A percentile compares a stretch with the other conserved stretches of the same genome.
phyloP scores from a whole-genome alignment of 495 filamentous ascomycete genomes.

The Trichocladium antarcticum region DNA sequence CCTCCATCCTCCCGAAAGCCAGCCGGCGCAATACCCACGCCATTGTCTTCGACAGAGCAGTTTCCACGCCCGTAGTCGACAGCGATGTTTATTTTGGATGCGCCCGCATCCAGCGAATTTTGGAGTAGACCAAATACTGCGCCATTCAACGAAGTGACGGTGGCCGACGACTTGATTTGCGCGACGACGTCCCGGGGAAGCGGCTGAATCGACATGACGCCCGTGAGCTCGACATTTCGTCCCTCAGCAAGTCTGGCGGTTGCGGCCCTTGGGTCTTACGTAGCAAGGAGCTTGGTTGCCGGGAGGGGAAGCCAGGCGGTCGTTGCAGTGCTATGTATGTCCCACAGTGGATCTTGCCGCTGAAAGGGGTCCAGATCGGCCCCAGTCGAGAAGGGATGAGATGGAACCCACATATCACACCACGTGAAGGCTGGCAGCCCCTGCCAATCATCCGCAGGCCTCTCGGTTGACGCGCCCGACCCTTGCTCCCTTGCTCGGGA shows the following conservation, averaged over 20 bases:
- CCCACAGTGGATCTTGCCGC: background rate
- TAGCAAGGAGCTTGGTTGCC: background rate
- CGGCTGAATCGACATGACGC: slow-evolving; percentile 51
- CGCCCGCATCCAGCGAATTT: slow-evolving; percentile 76
- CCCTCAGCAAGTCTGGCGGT: background rate
- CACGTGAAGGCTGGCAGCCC: background rate
- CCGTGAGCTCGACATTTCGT: slow-evolving; percentile 12
- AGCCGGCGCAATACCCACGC: slow-evolving; percentile 58
- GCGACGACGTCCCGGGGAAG: slow-evolving; percentile 65
- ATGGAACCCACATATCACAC: background rate
- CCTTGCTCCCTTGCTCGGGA: no score
- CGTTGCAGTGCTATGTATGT: background rate
- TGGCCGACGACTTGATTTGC: slow-evolving; percentile 79
- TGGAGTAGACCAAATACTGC: slow-evolving; percentile 67
- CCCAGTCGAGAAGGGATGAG: background rate
- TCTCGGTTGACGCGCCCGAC: no score
- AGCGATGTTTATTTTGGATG: slow-evolving; percentile 57
- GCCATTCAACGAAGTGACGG: slow-evolving; percentile 61
- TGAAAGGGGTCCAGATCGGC: background rate
- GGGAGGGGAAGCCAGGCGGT: no score
- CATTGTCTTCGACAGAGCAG: slow-evolving; percentile 83
- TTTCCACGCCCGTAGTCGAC: slow-evolving; percentile 68
- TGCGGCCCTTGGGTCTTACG: no score
- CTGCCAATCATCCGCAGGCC: no score
- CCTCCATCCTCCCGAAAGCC: slow-evolving; percentile 65